Percentiles rank a stretch among this genome's conserved stretches.
These are phyloP conservation scores for Suillus alpinus DNA, from an alignment of 768 basidiomycete genomes.

Conservation along the genomic window DNA sequence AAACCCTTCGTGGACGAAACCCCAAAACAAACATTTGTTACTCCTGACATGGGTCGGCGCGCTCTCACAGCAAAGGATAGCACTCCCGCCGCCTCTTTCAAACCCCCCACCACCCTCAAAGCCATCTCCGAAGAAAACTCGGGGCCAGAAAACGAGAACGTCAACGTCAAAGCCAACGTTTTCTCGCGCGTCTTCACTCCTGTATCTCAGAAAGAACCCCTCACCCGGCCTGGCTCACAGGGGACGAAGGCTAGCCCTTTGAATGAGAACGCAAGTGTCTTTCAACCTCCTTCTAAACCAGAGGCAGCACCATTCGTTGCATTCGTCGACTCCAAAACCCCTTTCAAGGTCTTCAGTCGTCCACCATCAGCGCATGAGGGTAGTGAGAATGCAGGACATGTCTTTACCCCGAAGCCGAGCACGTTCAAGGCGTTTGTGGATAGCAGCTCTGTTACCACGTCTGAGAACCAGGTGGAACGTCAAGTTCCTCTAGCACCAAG, in stretches of 20 bases:
- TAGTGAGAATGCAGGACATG: constrained; percentile 33
- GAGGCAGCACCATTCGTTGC: constrained; percentile 39
- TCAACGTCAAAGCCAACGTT: constrained; percentile 32
- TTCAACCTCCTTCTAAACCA: constrained; percentile 12
- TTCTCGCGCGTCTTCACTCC: constrained; percentile 70
- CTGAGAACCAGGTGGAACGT: constrained; percentile 11
- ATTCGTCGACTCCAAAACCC: constrained; percentile 37
- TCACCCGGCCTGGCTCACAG: constrained; percentile 21
- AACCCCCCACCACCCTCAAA: constrained; percentile 28
- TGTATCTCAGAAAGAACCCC: constrained; percentile 38
- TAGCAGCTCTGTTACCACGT: constrained; percentile 11
- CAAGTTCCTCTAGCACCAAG: constrained; percentile 15
- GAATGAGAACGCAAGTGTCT: constrained; percentile 11
- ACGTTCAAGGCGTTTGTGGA: constrained; percentile 41
- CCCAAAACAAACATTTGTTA: constrained; percentile 39
- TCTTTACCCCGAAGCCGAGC: constrained; percentile 46
- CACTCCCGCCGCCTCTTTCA: constrained; percentile 15
- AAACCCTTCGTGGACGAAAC: constrained; percentile 62
- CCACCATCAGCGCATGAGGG: constrained; percentile 46
- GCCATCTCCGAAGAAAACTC: constrained; percentile 35
- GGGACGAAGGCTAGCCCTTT: constrained; percentile 13
- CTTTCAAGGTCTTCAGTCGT: constrained; percentile 68
- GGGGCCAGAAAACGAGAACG: constrained; percentile 7
- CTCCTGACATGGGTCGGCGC: constrained; percentile 32
- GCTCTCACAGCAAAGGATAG: constrained; percentile 39